Percentiles rank a stretch among this genome's conserved stretches.
phyloP scores from a whole-genome alignment of 1,284 basidiomycete genomes.

The Sanghuangporus baumii region DNA sequence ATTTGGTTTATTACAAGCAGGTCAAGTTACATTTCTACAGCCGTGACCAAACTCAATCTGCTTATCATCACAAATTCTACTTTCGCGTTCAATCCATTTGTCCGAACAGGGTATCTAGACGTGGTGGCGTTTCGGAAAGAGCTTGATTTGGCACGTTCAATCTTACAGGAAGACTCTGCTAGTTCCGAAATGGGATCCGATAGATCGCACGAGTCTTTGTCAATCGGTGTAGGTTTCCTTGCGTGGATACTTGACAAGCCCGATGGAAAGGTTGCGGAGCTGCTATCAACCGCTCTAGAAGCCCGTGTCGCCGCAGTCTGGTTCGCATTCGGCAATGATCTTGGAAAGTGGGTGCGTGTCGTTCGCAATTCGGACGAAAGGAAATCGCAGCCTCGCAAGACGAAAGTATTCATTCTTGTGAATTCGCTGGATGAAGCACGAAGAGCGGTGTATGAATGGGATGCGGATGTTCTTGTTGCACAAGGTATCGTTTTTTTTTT shows the following conservation, averaged over 20 bases:
- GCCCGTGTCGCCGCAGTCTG: slow-evolving; percentile 60
- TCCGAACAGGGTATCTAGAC: too few relatives aligned
- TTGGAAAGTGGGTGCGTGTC: slow-evolving; percentile 53
- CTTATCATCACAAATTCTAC: not conserved
- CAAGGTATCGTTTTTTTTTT: slow-evolving; percentile 47
- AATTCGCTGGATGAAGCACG: slow-evolving; percentile 53
- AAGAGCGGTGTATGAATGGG: slow-evolving; percentile 52
- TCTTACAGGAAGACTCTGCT: slow-evolving; percentile 1
- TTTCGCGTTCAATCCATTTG: not conserved
- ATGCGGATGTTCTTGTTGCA: slow-evolving; percentile 65
- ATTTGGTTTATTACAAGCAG: slow-evolving; percentile 63
- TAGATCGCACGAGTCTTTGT: slow-evolving; percentile 34
- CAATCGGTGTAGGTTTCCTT: slow-evolving; percentile 71
- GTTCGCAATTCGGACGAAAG: slow-evolving; percentile 47
- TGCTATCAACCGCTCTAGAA: slow-evolving; percentile 49
- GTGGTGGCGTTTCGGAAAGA: slow-evolving; percentile 27
- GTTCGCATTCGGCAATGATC: slow-evolving; percentile 61
- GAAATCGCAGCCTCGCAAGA: slow-evolving; percentile 34
- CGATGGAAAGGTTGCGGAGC: slow-evolving; percentile 29
- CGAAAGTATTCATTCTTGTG: slow-evolving; percentile 58
- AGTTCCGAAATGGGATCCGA: not conserved
- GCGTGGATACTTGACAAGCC: slow-evolving; percentile 60
- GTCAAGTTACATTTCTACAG: slow-evolving; percentile 27
- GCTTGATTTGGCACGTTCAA: slow-evolving; percentile 39
- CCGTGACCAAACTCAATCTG: not conserved